phyloP scores from a whole-genome alignment of 805 yeast genomes.

The Metschnikowia baotianmanensis region DNA sequence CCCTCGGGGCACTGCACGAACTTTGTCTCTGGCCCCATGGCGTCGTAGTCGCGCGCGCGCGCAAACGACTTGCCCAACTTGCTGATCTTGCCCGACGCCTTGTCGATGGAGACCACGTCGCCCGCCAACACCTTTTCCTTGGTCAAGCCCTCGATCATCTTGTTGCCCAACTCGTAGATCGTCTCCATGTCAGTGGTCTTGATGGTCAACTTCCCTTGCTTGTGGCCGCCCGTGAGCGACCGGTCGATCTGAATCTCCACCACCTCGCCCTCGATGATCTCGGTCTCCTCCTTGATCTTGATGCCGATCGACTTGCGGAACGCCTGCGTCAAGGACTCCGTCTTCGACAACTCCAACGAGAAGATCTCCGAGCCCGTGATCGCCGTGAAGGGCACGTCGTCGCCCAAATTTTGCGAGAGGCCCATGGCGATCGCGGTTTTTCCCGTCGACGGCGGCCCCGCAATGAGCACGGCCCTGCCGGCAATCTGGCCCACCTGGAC shows the following conservation, averaged over 20 bases:
- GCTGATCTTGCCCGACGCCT: slow-evolving; percentile 90
- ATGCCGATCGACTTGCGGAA: slow-evolving; percentile 95
- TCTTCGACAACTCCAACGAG: slow-evolving; percentile 88
- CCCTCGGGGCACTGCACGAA: slow-evolving; percentile 99
- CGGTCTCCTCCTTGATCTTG: slow-evolving; percentile 94
- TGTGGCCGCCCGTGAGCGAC: slow-evolving; percentile 94
- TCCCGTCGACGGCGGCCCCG: slow-evolving; percentile 99
- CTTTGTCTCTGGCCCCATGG: slow-evolving; percentile 97
- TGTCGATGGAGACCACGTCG: slow-evolving; percentile 92
- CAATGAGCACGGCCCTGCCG: slow-evolving; percentile 91
- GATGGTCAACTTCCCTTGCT: slow-evolving; percentile 96
- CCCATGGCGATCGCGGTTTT: slow-evolving; percentile 99
- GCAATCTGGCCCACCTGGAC: slow-evolving; percentile 93
- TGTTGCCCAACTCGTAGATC: slow-evolving; percentile 89
- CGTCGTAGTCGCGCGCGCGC: slow-evolving; percentile 96
- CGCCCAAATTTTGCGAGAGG: slow-evolving; percentile 66
- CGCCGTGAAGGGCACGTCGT: slow-evolving; percentile 91
- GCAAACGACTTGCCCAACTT: slow-evolving; percentile 95
- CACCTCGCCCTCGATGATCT: slow-evolving; percentile 97
- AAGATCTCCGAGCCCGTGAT: slow-evolving; percentile 93
- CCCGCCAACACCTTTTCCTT: slow-evolving; percentile 97
- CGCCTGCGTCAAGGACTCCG: slow-evolving; percentile 95
- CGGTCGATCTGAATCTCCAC: slow-evolving; percentile 95
- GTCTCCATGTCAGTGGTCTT: slow-evolving; percentile 99
- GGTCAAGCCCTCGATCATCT: slow-evolving; percentile 91